phyloP scores from a whole-genome alignment of 306 rosid genomes.

The Trichosanthes truncata region DNA sequence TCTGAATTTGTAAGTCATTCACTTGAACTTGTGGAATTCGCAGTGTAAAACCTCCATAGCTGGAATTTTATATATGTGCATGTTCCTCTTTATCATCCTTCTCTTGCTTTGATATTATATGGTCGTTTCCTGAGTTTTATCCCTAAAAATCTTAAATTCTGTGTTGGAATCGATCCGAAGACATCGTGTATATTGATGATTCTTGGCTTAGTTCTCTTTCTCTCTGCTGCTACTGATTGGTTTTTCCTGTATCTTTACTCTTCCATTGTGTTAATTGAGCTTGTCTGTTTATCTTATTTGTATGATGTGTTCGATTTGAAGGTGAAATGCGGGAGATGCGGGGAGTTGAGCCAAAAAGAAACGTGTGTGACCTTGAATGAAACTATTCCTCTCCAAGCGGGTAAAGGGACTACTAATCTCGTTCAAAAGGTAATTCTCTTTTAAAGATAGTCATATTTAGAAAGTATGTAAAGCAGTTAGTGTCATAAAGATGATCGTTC shows the following conservation, averaged over 20 bases:
- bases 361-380: slow-evolving; percentile 60
- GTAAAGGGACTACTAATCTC: slow-evolving; percentile 71
- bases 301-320: slow-evolving; percentile 1
- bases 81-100: neutral
- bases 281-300: neutral
- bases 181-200: neutral
- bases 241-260: neutral
- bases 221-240: neutral
- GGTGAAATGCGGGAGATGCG: slow-evolving; percentile 82
- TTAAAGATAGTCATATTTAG: neutral
- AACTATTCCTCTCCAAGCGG: slow-evolving; percentile 60
- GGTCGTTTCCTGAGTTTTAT: neutral
- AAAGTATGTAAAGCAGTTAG: neutral
- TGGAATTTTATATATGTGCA: neutral
- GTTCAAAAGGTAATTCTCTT: slow-evolving; percentile 56
- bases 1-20: neutral
- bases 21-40: neutral
- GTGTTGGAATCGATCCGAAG: neutral
- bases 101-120: neutral
- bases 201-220: neutral
- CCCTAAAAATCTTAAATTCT: neutral
- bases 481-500: neutral
- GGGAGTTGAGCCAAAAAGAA: slow-evolving; percentile 74
- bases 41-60: neutral
- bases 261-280: neutral